Conservation (phyloP, 2,329 filamentous ascomycete genomes). For the Fusarium sp. region DNA sequence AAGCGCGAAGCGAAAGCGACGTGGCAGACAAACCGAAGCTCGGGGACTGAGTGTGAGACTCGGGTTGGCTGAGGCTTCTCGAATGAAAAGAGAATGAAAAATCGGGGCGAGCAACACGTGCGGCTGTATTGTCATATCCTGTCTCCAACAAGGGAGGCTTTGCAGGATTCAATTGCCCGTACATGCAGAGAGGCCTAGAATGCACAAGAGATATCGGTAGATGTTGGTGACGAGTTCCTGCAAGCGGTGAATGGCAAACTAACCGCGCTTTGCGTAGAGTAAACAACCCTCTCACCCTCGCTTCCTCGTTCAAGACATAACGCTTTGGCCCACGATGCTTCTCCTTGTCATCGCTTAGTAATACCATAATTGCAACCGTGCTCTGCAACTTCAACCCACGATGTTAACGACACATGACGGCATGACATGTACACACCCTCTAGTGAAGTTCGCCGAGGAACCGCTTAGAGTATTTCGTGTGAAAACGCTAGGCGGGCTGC, state of each 20-base stretch:
- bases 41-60: neutral
- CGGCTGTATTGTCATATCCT: constrained; percentile 9
- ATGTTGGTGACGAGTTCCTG: constrained; percentile 7
- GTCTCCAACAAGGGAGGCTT: neutral
- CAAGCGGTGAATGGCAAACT: constrained; percentile 8
- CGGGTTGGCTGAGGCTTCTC: constrained; percentile 8
- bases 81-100: constrained; percentile 12
- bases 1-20: neutral
- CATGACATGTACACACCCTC: constrained; percentile 6
- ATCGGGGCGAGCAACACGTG: constrained; percentile 23
- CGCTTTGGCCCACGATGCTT: constrained; percentile 10
- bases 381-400: neutral
- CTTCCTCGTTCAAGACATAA: neutral
- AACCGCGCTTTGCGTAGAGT: constrained; percentile 34
- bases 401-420: neutral
- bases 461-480: constrained; percentile 13
- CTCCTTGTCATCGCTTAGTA: neutral
- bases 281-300: neutral
- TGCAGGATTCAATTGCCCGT: constrained; percentile 1
- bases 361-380: neutral
- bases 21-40: constrained; percentile 3
- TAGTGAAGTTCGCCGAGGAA: neutral
- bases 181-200: neutral
- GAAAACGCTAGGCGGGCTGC: constrained; percentile 1
- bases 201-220: neutral